phyloP scores from a whole-genome alignment of 2,329 filamentous ascomycete species.

The Mycogone perniciosa region DNA sequence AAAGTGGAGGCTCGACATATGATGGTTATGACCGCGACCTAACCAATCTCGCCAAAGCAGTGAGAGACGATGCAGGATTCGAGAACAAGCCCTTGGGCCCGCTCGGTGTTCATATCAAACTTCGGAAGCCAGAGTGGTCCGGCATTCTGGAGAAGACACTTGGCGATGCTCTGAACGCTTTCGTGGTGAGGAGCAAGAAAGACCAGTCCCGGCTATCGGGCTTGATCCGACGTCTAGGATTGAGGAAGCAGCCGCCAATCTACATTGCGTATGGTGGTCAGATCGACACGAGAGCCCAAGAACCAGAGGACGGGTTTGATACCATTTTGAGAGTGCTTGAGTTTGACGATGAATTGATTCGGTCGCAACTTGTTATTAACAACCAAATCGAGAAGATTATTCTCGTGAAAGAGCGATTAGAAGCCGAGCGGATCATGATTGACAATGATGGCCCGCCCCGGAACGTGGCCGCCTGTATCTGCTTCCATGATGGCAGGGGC shows the following conservation, averaged over 20 bases:
- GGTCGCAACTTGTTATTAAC: slow-evolving; percentile 77
- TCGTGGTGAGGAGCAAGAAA: slow-evolving; percentile 70
- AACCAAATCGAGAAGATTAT: slow-evolving; percentile 78
- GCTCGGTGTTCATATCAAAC: slow-evolving; percentile 68
- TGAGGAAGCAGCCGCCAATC: slow-evolving; percentile 38
- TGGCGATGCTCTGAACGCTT: slow-evolving; percentile 63
- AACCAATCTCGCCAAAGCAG: slow-evolving; percentile 56
- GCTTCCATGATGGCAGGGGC: slow-evolving; percentile 53
- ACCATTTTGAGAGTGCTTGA: slow-evolving; percentile 77
- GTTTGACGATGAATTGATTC: slow-evolving; percentile 73
- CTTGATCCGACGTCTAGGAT: slow-evolving; percentile 57
- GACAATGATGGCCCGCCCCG: slow-evolving; percentile 47
- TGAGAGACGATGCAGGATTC: slow-evolving; percentile 65
- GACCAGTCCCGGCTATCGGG: slow-evolving; percentile 65
- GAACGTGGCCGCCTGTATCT: slow-evolving; percentile 70
- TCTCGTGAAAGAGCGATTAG: slow-evolving; percentile 60
- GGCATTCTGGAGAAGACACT: slow-evolving; percentile 72
- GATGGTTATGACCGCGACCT: slow-evolving; percentile 61
- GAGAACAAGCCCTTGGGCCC: slow-evolving; percentile 72
- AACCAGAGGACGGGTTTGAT: slow-evolving; percentile 66
- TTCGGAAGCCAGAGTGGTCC: slow-evolving; percentile 77
- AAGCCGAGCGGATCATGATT: slow-evolving; percentile 66
- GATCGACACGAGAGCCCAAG: slow-evolving; percentile 41
- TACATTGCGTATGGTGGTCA: slow-evolving; percentile 32
- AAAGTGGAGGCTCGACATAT: slow-evolving; percentile 50